These are phyloP conservation scores for Cyclotella sp. DNA, from an alignment of 108 stramenopile species.

Conservation along the genomic window DNA sequence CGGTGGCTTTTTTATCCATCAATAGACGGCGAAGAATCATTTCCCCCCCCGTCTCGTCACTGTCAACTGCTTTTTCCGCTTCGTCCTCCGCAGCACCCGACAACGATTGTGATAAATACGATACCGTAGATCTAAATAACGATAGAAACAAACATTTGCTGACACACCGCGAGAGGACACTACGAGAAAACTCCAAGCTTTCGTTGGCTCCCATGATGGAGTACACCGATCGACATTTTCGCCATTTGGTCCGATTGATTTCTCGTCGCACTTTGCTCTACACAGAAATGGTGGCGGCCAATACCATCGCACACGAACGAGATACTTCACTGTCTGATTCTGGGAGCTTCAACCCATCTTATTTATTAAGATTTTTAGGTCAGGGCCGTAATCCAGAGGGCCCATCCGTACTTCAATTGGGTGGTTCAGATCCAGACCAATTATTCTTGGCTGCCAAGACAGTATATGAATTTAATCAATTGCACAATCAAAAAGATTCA, in stretches of 20 bases:
- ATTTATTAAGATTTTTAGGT: conserved; percentile 55
- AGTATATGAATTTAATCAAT: conserved; percentile 69
- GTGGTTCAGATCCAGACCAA: conserved; percentile 90
- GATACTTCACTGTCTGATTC: conserved; percentile 11
- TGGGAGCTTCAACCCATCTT: conserved; percentile 16
- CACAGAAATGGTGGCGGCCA: conserved; percentile 99
- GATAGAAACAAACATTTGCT: too few relatives aligned
- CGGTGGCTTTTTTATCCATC: too few relatives aligned
- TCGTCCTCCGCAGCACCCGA: too few relatives aligned
- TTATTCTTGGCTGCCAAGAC: conserved; percentile 78
- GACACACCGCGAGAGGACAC: background rate
- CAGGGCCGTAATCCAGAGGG: conserved; percentile 64
- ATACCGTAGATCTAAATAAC: too few relatives aligned
- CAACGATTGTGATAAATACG: too few relatives aligned
- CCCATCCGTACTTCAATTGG: conserved; percentile 94
- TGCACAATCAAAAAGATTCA: conserved; percentile 32
- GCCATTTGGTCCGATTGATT: conserved; percentile 85
- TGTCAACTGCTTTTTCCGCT: too few relatives aligned
- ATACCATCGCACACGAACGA: conserved; percentile 80
- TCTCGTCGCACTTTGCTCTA: conserved; percentile 88
- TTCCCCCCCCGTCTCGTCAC: too few relatives aligned
- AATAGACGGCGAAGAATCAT: too few relatives aligned
- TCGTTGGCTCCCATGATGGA: conserved; percentile 99
- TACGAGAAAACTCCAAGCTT: conserved; percentile 54
- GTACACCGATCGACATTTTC: conserved; percentile 97